Percentiles rank a stretch among this genome's conserved stretches.
phyloP scores from a whole-genome alignment of 2,329 filamentous ascomycete genomes.

The Sclerotinia nivalis region DNA sequence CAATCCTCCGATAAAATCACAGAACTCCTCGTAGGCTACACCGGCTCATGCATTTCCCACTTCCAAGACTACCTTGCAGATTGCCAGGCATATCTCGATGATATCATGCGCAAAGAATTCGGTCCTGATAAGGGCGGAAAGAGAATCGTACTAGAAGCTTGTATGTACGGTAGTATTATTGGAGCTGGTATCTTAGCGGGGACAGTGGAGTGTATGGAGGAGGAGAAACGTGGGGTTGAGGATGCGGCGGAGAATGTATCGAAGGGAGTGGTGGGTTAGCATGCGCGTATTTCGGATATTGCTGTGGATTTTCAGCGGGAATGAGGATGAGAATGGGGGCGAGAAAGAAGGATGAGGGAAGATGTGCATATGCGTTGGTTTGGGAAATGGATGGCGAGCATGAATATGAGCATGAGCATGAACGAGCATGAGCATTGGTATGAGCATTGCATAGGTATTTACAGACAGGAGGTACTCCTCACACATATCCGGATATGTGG shows the following conservation, averaged over 20 bases:
- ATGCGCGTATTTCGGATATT: too few relatives aligned
- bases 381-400: neutral
- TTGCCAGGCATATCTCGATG: constrained; percentile 68
- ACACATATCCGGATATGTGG: neutral
- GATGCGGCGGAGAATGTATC: neutral
- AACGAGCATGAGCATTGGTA: neutral
- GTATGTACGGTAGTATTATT: constrained; percentile 62
- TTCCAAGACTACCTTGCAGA: constrained; percentile 72
- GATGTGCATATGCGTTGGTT: neutral
- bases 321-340: neutral
- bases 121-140: constrained; percentile 39
- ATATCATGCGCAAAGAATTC: constrained; percentile 49
- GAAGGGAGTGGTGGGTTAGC: neutral
- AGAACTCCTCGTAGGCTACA: constrained; percentile 75
- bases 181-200: constrained; percentile 61
- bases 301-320: neutral
- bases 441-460: neutral
- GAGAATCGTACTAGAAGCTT: constrained; percentile 54
- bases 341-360: neutral
- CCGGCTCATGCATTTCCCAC: constrained; percentile 77
- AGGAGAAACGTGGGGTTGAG: neutral
- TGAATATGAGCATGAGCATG: neutral
- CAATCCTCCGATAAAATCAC: constrained; percentile 35
- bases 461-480: neutral
- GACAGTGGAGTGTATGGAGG: constrained; percentile 28